Evolutionary conservation across 2,329 filamentous ascomycete genomes (phyloP), one percentile per base, ranked within the genome.

Genomic region (Aspergillus sp.): DNA sequence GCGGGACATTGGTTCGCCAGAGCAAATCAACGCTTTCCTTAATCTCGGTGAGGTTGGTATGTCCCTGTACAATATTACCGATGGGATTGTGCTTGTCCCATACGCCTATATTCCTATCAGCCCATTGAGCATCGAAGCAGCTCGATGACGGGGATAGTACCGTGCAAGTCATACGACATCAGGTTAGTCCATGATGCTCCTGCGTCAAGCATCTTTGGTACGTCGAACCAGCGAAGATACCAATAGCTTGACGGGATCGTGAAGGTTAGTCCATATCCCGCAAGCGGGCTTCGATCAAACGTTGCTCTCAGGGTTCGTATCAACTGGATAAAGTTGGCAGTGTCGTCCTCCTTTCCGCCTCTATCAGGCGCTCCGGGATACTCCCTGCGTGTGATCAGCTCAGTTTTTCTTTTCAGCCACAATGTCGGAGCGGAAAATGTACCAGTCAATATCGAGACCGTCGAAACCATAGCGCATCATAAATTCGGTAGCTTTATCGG

Each of bases 41-140:
- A 24, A 60, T 58, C 31, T 58, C 52, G 0, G 55, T 56, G 1
- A 57, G 8, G 22, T 41, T 38, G 14, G 36, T 39, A 20, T 38
- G 39, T 3, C 26, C 31, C 4, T 26, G 26, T 12, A 41, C 35
- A 13, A 32, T 19, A 3, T 15, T 26, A 14, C 35, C 38, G 24
- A 34, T 35, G 33, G 34, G 26, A 26, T 36, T 33, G 8, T 29
- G 12, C 8, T n/a, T 15, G 22, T 36, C 34, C 34, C 32, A n/a
- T n/a, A n/a, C n/a, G n/a, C n/a, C n/a, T n/a, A n/a, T 31, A 16
- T 19, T 28, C 6, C 24, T 15, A 15, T 35, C 24, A 30, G 33
- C 7, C 30, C 15, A 12, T 31, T 17, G n/a, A 20, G 17, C 7
- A 15, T 13, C 19, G 28, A 17, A n/a, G 32, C 16, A 10, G 13